Conservation (phyloP, 75 land plant genomes). For the Larix kaempferi region DNA sequence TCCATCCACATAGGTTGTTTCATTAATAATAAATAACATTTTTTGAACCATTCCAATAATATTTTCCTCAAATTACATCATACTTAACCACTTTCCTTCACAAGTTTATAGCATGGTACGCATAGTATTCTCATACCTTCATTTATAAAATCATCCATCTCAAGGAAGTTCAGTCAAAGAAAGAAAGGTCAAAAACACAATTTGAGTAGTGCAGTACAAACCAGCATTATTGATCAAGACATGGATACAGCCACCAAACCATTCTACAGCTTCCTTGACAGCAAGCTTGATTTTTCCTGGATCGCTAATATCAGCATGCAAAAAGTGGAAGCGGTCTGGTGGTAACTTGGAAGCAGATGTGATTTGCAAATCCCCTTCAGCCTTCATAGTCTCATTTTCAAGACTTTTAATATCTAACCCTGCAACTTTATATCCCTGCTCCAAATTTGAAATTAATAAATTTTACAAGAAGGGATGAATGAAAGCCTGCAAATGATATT, state of each 20-base stretch:
- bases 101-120: background rate
- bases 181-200: background rate
- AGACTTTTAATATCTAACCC: slow-evolving; percentile 20
- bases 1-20: too few species aligned
- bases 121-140: background rate
- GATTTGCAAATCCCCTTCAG: background rate
- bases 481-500: background rate
- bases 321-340: slow-evolving; percentile 24
- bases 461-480: background rate
- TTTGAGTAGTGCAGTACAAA: background rate
- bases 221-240: slow-evolving; percentile 43
- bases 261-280: slow-evolving; percentile 26
- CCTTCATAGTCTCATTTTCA: slow-evolving; percentile 3
- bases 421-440: slow-evolving; percentile 39
- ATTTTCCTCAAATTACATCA: background rate
- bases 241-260: slow-evolving; percentile 25
- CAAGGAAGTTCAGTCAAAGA: background rate
- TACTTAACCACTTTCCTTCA: background rate
- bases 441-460: background rate
- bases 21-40: background rate
- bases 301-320: slow-evolving; percentile 20
- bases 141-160: background rate
- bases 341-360: background rate
- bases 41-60: background rate
- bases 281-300: slow-evolving; percentile 17